Base-by-base conservation (phyloP, 164 flowering plant species). In the Vitis cinerea region DNA sequence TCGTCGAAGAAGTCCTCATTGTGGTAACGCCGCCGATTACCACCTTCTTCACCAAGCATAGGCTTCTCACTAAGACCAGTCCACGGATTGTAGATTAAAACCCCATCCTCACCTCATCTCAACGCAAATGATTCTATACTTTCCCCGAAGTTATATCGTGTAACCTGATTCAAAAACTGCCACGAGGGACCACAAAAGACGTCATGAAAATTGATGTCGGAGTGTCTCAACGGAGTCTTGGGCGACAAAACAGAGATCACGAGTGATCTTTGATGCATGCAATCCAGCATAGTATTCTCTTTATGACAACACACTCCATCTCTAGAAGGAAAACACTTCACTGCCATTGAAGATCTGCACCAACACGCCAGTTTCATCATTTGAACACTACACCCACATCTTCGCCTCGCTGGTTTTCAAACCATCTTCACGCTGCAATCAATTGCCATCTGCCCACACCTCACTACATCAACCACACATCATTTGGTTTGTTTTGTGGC, bases 131-230 rank as follows among this genome's bases (percentile, higher is more conserved):
- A 66, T 44, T 75, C 79, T 10, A 47, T 10, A 52, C 51, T 27
- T 12, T 73, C 80, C 10, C 69, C 55, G 52, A 76, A 61, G 52
- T 87, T 78, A 69, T 67, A 53, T 10, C 83, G 74, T 61, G 11
- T 61, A 44, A 84, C 95, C 0, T 77, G 85, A 57, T 75, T 23
- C 23, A 94, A 85, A 55, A 76, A 75, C 37, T 91, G 67, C 80
- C 92, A 76, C 10, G 99, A 98, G 3, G 99, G 99, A 8, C 98
- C 99, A 2, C 96, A 97, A 55, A 91, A 95, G 0, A 95, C 97
- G 52, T 95, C 99, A 52, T 74, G 61, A 66, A 95, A 95, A 75
- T 94, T 93, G 37, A 90, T 56, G 54, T 89, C 90, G 14, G 88
- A 73, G 69, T 61, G 67, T 56, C 78, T 69, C 9, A 8, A 10